Evolutionary conservation across 352 stramenopile species (phyloP).

Genomic region (Pythium brassicae): DNA sequence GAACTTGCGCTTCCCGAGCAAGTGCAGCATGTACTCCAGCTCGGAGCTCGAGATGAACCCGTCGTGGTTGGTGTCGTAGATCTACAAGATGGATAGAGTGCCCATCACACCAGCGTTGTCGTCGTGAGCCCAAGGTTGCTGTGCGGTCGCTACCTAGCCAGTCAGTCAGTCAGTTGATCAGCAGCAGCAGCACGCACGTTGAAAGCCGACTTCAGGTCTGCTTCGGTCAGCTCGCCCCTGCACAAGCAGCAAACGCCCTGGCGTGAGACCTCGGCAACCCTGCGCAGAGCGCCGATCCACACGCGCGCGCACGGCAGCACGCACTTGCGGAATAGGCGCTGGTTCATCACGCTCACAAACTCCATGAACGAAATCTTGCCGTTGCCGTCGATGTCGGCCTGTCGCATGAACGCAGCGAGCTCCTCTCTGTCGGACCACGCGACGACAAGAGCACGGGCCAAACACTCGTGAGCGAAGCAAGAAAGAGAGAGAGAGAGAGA

Average conservation of each 20-base stretch:
- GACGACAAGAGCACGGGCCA: not conserved
- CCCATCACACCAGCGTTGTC: not conserved
- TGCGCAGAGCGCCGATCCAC: no score
- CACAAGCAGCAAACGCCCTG: not conserved
- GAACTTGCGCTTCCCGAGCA: conserved; percentile 53
- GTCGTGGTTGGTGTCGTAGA: conserved; percentile 68
- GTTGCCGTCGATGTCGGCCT: conserved; percentile 64
- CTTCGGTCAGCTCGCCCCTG: conserved; percentile 46
- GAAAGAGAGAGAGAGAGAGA: not conserved
- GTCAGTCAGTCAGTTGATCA: no score
- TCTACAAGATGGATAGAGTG: conserved; percentile 17
- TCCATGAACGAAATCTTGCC: conserved; percentile 75
- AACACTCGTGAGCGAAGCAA: no score
- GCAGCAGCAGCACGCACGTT: conserved; percentile 22
- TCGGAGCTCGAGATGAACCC: conserved; percentile 68
- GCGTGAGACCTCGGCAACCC: no score
- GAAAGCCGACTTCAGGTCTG: conserved; percentile 63
- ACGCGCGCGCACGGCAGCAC: not conserved
- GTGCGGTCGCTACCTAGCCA: no score
- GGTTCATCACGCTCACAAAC: conserved; percentile 78
- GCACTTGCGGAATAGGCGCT: conserved; percentile 58
- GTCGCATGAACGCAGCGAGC: conserved; percentile 62
- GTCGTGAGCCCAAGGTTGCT: not conserved
- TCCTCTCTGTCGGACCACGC: conserved; percentile 23
- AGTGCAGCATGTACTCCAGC: conserved; percentile 53